Base-by-base conservation (phyloP, 495 filamentous ascomycete species). In the Wilcoxina mikolae region DNA sequence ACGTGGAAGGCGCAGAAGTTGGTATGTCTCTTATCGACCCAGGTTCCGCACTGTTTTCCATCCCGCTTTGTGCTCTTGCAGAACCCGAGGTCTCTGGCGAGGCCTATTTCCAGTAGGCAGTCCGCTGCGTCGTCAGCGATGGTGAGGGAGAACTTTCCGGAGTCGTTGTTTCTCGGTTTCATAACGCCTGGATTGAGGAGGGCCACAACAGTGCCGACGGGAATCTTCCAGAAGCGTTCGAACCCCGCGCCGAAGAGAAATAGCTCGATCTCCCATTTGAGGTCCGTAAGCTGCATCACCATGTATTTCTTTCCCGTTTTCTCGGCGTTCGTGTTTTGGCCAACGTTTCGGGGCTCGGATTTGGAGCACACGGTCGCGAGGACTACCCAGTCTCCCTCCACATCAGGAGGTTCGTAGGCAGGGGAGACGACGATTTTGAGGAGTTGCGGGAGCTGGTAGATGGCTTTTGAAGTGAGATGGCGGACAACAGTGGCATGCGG, bases 1-100 rank as follows among this genome's bases (percentile, higher is more conserved):
- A 94, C 77, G 62, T 99, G 91, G 60, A 84, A 99, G 56, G 93
- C 85, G 70, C 91, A 99, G 66, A 83, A 87, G 58, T 94, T 83
- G 4, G 88, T 94, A 60, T 86, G 85, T 9, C 85, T 75, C 52
- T 74, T 77, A 65, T 99, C 87, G 28, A 99, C 73, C 93, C 93
- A 99, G 45, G 74, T 70, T 24, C 75, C 77, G 66, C 91, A 99
- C 31, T 72, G 71, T 56, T 82, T 76, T 23, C 90, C 89, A 69
- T 95, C 88, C 59, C 84, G 87, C 60, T 84, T 84, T 46, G 86
- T 70, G 17, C 76, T 75, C 65, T 87, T 89, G 70, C 93, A 99
- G 67, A 81, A 95, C 3, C 82, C 87, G 0, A 99, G 74, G 67
- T 99, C 93, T 29, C 85, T 75, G 3, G 85, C 79, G 17, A 76